A percentile compares a stretch with the other conserved stretches of the same genome.
Evolutionary conservation across 306 rosid species (phyloP).

Genomic region (Lupinus albus): DNA sequence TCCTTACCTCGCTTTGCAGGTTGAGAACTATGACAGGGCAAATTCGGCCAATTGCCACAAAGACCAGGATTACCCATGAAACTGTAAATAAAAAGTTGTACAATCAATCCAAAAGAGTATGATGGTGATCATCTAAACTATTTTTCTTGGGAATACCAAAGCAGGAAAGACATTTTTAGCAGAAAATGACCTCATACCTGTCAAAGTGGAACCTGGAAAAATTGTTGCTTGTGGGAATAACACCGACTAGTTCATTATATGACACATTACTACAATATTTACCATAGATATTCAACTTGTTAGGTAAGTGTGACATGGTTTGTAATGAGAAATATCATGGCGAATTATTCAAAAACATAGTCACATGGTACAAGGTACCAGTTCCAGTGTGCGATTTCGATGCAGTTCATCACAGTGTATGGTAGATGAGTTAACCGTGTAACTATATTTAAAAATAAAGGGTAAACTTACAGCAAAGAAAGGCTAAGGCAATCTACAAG

Average conservation of each 20-base stretch:
- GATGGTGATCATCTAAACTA: constrained; percentile 1
- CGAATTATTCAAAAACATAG: neutral
- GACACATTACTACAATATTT: constrained; percentile 77
- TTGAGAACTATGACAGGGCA: constrained; percentile 63
- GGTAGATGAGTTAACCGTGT: too few species aligned
- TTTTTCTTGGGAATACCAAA: neutral
- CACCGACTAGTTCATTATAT: constrained; percentile 77
- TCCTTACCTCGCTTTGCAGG: constrained; percentile 69
- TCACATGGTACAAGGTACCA: too few species aligned
- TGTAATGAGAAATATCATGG: neutral
- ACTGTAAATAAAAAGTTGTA: constrained; percentile 48
- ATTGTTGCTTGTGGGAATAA: constrained; percentile 83
- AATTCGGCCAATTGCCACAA: constrained; percentile 81
- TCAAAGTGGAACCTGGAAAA: constrained; percentile 83
- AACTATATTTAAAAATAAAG: neutral
- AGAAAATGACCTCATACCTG: constrained; percentile 60
- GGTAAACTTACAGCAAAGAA: constrained; percentile 63
- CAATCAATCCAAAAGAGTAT: constrained; percentile 27
- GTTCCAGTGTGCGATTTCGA: too few species aligned
- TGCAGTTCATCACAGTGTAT: too few species aligned
- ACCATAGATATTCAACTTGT: constrained; percentile 17
- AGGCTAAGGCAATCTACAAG: constrained; percentile 81
- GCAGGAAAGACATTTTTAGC: neutral
- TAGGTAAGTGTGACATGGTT: neutral
- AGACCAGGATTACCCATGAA: constrained; percentile 87